Evolutionary conservation across 495 filamentous ascomycete genomes (phyloP).

Genomic region (Penicillium cosmopolitanum): DNA sequence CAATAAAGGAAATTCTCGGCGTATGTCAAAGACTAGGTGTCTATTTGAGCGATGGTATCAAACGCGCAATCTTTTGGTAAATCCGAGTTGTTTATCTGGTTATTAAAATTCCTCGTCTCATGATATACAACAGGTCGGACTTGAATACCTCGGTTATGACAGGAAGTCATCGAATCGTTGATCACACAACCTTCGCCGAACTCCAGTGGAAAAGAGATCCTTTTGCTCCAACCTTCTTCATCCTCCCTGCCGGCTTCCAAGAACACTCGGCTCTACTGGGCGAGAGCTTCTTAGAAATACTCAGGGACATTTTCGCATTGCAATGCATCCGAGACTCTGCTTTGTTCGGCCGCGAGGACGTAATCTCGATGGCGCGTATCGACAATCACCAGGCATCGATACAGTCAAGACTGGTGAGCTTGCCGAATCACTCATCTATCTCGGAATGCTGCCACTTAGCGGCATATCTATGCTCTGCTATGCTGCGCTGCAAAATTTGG

Average conservation of each 20-base stretch:
- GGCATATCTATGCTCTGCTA: slow-evolving; percentile 39
- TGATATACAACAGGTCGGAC: slow-evolving; percentile 34
- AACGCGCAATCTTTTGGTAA: slow-evolving; percentile 47
- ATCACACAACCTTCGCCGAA: slow-evolving; percentile 42
- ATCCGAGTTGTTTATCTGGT: slow-evolving; percentile 1
- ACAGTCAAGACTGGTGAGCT: slow-evolving; percentile 35
- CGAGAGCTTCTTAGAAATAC: slow-evolving; percentile 34
- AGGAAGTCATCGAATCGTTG: slow-evolving; percentile 35
- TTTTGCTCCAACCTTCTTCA: slow-evolving; percentile 26
- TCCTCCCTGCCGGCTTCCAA: slow-evolving; percentile 35
- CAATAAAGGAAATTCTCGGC: slow-evolving; percentile 35
- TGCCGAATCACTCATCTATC: slow-evolving; percentile 23
- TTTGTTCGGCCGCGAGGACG: slow-evolving; percentile 22
- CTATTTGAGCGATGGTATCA: slow-evolving; percentile 38
- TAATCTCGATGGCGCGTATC: slow-evolving; percentile 35
- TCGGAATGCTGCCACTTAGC: slow-evolving; percentile 40
- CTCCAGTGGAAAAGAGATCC: slow-evolving; percentile 41
- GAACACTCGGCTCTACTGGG: slow-evolving; percentile 22
- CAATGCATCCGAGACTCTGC: slow-evolving; percentile 40
- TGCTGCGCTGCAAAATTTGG: slow-evolving; percentile 46
- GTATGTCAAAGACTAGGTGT: slow-evolving; percentile 29
- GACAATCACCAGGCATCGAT: slow-evolving; percentile 46
- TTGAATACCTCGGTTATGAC: slow-evolving; percentile 40
- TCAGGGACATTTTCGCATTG: slow-evolving; percentile 39
- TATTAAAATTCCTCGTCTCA: not conserved